Conservation (phyloP, 495 filamentous ascomycete genomes). For the Jackrogersella multiformis region DNA sequence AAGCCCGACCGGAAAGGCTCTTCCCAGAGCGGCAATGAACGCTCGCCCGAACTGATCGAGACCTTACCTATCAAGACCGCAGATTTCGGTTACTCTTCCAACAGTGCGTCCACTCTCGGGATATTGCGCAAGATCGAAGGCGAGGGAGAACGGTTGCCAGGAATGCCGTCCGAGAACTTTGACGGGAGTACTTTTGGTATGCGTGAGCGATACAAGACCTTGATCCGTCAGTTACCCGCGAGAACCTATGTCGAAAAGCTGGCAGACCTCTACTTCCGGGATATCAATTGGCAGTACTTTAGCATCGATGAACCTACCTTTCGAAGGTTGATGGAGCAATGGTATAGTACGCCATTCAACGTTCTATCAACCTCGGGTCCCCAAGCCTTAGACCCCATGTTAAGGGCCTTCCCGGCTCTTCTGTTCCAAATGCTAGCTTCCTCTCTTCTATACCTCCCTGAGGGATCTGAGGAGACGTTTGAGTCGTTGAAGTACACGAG, state of each 20-base stretch:
- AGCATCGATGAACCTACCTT: slow-evolving; percentile 64
- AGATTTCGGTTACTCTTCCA: slow-evolving; percentile 60
- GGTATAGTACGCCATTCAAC: slow-evolving; percentile 59
- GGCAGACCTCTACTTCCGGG: slow-evolving; percentile 62
- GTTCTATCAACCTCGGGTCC: slow-evolving; percentile 54
- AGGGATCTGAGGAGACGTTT: slow-evolving; percentile 56
- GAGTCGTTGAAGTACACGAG: slow-evolving; percentile 65
- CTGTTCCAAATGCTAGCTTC: slow-evolving; percentile 66
- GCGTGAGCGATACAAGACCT: slow-evolving; percentile 61
- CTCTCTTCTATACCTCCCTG: slow-evolving; percentile 62
- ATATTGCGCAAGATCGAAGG: slow-evolving; percentile 62
- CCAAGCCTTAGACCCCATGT: slow-evolving; percentile 51
- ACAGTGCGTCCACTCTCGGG: slow-evolving; percentile 56
- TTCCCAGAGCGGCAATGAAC: slow-evolving; percentile 27
- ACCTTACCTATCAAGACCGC: slow-evolving; percentile 45
- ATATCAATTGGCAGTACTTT: slow-evolving; percentile 69
- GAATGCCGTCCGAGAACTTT: slow-evolving; percentile 41
- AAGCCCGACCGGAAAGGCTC: slow-evolving; percentile 49
- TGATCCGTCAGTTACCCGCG: slow-evolving; percentile 63
- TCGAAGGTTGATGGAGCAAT: slow-evolving; percentile 58
- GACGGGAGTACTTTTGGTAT: slow-evolving; percentile 46
- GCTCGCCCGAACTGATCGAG: slow-evolving; percentile 31
- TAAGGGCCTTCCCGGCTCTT: slow-evolving; percentile 64
- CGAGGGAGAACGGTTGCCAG: slow-evolving; percentile 36
- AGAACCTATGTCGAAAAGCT: slow-evolving; percentile 62